phyloP scores from a whole-genome alignment of 2,329 filamentous ascomycete species.

The Phialophora tarda region DNA sequence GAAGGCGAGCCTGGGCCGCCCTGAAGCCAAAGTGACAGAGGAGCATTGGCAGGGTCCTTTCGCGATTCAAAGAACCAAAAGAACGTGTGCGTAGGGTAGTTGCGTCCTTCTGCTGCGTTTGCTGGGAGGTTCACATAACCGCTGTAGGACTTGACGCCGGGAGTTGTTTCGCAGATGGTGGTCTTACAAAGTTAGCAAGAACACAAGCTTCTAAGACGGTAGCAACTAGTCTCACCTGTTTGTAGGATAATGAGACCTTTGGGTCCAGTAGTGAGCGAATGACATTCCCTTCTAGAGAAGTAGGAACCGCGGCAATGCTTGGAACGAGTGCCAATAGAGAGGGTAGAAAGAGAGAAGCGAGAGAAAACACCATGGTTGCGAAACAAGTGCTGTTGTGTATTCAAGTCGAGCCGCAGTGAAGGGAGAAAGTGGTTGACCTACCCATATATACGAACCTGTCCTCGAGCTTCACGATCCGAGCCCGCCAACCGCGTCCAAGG shows the following conservation, averaged over 20 bases:
- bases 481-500: not conserved
- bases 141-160: constrained; percentile 62
- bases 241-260: constrained; percentile 51
- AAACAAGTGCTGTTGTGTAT: not conserved
- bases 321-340: constrained; percentile 4
- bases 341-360: not conserved
- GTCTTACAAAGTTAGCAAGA: constrained; percentile 52
- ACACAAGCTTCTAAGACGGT: not conserved
- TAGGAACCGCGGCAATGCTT: constrained; percentile 3
- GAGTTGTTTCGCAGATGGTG: constrained; percentile 55
- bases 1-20: constrained; percentile 59
- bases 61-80: constrained; percentile 58
- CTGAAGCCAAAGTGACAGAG: constrained; percentile 54
- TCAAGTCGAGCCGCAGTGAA: not conserved
- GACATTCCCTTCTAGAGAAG: constrained; percentile 4
- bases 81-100: constrained; percentile 65
- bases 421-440: not conserved
- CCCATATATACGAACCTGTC: constrained; percentile 4
- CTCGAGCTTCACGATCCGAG: constrained; percentile 5
- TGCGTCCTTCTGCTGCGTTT: constrained; percentile 50
- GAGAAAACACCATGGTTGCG: constrained; percentile 1
- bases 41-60: constrained; percentile 52
- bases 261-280: constrained; percentile 17
- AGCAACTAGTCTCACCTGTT: constrained; percentile 45
- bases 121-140: constrained; percentile 65